Conservation (phyloP, 495 filamentous ascomycete species). For the Lasiosphaeris hirsuta region DNA sequence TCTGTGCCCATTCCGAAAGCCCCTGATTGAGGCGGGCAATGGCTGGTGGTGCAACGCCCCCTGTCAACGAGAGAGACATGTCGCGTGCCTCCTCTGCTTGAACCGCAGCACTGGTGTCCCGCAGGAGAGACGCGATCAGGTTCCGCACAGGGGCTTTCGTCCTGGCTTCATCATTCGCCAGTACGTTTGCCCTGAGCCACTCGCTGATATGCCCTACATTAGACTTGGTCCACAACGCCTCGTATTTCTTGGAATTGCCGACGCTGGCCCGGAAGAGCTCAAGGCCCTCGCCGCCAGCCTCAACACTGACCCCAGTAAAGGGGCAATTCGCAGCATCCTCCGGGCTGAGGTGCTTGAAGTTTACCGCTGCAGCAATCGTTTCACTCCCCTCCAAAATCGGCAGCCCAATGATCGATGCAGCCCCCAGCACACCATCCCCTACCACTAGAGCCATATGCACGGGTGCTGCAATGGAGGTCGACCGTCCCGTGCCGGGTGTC, state of each 20-base stretch:
- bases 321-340: constrained; percentile 33
- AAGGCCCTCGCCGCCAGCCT: constrained; percentile 56
- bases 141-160: constrained; percentile 61
- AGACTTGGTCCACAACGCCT: constrained; percentile 69
- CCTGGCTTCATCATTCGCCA: constrained; percentile 30
- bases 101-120: constrained; percentile 54
- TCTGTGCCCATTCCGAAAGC: constrained; percentile 70
- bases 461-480: constrained; percentile 68
- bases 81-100: constrained; percentile 45
- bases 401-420: constrained; percentile 36
- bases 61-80: constrained; percentile 16
- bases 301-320: constrained; percentile 37
- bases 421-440: constrained; percentile 57
- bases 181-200: constrained; percentile 61
- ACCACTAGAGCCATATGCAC: constrained; percentile 81
- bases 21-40: constrained; percentile 51
- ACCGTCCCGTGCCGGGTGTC: constrained; percentile 55
- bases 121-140: constrained; percentile 64
- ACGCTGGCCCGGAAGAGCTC: constrained; percentile 63
- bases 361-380: constrained; percentile 39
- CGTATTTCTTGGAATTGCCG: constrained; percentile 64
- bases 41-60: constrained; percentile 36
- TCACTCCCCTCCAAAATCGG: constrained; percentile 33
- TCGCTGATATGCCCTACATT: constrained; percentile 60
- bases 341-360: constrained; percentile 35